Evolutionary conservation across 495 filamentous ascomycete genomes (phyloP).

Genomic region (Halenospora varia): DNA sequence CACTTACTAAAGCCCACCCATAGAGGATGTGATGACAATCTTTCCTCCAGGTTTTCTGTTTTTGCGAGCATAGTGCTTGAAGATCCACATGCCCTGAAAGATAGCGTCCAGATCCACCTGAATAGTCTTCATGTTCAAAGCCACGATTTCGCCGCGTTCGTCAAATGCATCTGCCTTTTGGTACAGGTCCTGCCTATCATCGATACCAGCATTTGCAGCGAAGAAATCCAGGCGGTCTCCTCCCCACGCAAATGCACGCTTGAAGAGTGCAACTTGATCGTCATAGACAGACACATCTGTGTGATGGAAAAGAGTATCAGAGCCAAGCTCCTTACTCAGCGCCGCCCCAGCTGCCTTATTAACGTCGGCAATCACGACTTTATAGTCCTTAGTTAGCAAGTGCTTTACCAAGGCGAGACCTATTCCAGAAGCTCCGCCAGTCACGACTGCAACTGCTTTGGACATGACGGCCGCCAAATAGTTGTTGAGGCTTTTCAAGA

Average conservation of each 20-base stretch:
- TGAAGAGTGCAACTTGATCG: constrained; percentile 36
- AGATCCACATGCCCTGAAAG: constrained; percentile 41
- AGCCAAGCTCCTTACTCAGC: constrained; percentile 19
- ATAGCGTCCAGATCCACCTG: no score
- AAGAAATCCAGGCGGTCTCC: constrained; percentile 37
- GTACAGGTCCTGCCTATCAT: neutral
- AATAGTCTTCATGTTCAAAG: no score
- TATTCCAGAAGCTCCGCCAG: constrained; percentile 34
- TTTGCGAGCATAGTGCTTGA: constrained; percentile 36
- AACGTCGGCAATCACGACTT: constrained; percentile 34
- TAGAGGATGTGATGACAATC: constrained; percentile 28
- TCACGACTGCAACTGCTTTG: constrained; percentile 16
- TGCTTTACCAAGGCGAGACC: constrained; percentile 34
- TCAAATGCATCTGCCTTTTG: no score
- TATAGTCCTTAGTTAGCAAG: constrained; percentile 25
- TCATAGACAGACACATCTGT: constrained; percentile 35
- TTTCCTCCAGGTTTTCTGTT: constrained; percentile 13
- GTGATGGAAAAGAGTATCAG: constrained; percentile 29
- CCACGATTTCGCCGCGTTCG: no score
- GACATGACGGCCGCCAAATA: constrained; percentile 1
- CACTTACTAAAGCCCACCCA: no score
- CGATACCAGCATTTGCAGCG: constrained; percentile 38
- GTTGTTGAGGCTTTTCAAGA: no score
- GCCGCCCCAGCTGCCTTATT: no score
- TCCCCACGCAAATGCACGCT: constrained; percentile 29